Evolutionary conservation across 331 rosid species (phyloP).

Genomic region (Quercus phellos): DNA sequence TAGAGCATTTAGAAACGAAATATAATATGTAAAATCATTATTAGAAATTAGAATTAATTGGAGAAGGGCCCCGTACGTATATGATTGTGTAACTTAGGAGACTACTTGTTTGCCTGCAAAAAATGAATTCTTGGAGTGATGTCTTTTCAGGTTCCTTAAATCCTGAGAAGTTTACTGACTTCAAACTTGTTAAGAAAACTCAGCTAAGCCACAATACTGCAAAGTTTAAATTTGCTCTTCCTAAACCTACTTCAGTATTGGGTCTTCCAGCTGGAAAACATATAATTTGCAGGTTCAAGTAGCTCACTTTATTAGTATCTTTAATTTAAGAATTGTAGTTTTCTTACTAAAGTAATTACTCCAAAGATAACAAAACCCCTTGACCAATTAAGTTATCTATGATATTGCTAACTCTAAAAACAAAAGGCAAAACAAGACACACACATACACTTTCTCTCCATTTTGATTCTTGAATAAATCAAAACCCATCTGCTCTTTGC

Average conservation of each 20-base stretch:
- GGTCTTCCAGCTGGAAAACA: slow-evolving; percentile 79
- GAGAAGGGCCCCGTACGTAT: too few relatives aligned
- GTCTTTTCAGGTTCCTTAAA: slow-evolving; percentile 49
- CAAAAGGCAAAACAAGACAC: too few relatives aligned
- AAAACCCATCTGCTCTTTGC: too few relatives aligned
- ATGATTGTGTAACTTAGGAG: too few relatives aligned
- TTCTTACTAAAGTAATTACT: background rate
- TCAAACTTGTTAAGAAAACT: slow-evolving; percentile 55
- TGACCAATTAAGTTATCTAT: too few relatives aligned
- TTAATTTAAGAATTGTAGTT: background rate
- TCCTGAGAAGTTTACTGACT: slow-evolving; percentile 52
- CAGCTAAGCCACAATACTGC: slow-evolving; percentile 52
- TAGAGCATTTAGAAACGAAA: too few relatives aligned
- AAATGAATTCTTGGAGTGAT: background rate
- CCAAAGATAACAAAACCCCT: too few relatives aligned
- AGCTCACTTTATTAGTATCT: background rate
- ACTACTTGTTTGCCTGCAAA: background rate
- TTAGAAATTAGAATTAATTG: too few relatives aligned
- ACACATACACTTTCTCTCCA: too few relatives aligned
- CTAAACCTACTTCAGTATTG: slow-evolving; percentile 49
- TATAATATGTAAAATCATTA: too few relatives aligned
- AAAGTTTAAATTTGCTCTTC: slow-evolving; percentile 61
- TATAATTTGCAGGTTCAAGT: slow-evolving; percentile 50
- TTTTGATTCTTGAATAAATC: too few relatives aligned
- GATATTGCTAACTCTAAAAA: too few relatives aligned